Evolutionary conservation across 1,284 basidiomycete genomes (phyloP), one percentile per base, ranked within the genome.

Genomic region (Hypsizygus ulmarius): DNA sequence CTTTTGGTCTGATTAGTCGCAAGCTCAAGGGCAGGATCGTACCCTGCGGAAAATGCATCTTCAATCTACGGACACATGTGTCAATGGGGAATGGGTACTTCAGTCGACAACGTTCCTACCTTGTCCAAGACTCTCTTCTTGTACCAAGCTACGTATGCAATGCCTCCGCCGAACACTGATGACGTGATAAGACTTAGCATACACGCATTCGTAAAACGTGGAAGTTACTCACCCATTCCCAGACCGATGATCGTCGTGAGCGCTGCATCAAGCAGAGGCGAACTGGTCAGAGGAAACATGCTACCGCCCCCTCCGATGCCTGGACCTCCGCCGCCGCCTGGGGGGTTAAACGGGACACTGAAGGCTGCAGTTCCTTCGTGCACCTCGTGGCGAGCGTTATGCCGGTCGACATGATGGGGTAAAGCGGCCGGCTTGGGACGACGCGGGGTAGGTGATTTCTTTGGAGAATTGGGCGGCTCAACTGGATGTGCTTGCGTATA

Each of bases 11-110:
- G 68, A 27, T 74, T 64, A 32, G 72, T 78, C 3, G 78, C 82
- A 11, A 90, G 73, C 58, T 90, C 87, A 6, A 93, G 75, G 1
- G 87, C 89, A 15, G 88, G 88, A 60, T 91, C 90, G 57, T 86
- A 86, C 2, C 84, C 84, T 14, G 75, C 62, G 30, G 70, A 67
- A 58, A 89, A 87, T 3, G 82, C 86, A 51, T 71, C 59, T 62
- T 87, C 83, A 14, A 84, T 82, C 82, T 82, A 42, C 34, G 28
- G 5, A 19, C 27, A 33, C 44, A 19, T 34, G n/a, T 32, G 18
- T 19, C 29, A 16, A 39, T 4, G 7, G 15, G 14, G 7, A 6
- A 37, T 47, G 39, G 39, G 27, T 30, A 47, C 35, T 5, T 49
- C 39, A 43, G 45, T 35, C 43, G 30, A 48, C 15, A 54, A 49